Evolutionary conservation across 139 green algal genomes (phyloP), one percentile per base, ranked within the genome.

Genomic region (Diplosphaera chodatii): DNA sequence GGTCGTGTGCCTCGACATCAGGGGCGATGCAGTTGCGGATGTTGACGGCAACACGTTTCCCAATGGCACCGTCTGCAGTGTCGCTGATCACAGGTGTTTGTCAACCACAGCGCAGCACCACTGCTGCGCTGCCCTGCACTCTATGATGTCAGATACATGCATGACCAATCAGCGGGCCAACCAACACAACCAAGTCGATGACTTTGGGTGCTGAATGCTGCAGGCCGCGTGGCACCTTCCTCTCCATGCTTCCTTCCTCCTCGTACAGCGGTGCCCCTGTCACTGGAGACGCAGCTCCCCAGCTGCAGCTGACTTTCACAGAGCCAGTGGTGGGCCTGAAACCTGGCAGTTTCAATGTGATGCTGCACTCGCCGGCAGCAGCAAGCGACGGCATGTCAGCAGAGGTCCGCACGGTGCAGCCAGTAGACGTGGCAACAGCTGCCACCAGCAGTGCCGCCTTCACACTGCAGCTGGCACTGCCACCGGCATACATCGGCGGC

Each of bases 31-130:
- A 20, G 64, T 75, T 0, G 48, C 30, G 29, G 74, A 79, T 29
- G 68, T 79, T 3, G 70, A 69, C 63, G 74, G 74, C 30, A 72
- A 63, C 21, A 33, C 63, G 4, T 79, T 79, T 55, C 74, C 74
- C 3, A 56, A 55, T 65, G 48, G 27, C n/a, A 72, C 63, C 8
- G 71, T 71, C 27, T 75, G 64, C 32, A 63, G 41, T 5, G 72
- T 32, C n/a, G n/a, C 75, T 6, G 68, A 75, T 31, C 74, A 79
- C 74, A 75, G 74, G 74, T 74, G 55, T 10, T 13, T 64, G 55
- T 15, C 10, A 48, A 48, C 37, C 37, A 21, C 37, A 8, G 13
- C n/a, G 8, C 15, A 28, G n/a, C 21, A 18, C 8, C 23, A 28
- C 21, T 64, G 23, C 4, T 28, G 20, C 4, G 15, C n/a, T 64